Conservation (phyloP, 352 stramenopile species). For the Pythium sukuiense region DNA sequence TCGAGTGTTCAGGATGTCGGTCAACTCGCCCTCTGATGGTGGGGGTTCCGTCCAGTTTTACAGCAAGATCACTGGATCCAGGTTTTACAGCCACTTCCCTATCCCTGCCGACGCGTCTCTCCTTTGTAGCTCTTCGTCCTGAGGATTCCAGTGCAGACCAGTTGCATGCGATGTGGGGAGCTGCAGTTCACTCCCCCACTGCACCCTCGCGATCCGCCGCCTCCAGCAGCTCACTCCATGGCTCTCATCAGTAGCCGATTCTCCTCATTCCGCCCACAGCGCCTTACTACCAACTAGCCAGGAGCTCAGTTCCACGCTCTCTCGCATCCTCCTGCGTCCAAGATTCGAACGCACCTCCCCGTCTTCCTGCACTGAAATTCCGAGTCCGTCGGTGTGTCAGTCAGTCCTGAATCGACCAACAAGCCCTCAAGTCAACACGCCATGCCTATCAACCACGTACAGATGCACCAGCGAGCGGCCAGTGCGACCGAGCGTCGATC, state of each 20-base stretch:
- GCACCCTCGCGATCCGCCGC: not conserved
- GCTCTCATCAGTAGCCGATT: not conserved
- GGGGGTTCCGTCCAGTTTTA: not conserved
- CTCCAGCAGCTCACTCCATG: not conserved
- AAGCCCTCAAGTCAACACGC: conserved; percentile 3
- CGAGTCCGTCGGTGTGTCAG: not conserved
- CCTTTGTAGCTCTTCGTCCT: not conserved
- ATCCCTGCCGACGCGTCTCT: not conserved
- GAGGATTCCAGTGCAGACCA: not conserved
- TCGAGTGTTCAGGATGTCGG: not conserved
- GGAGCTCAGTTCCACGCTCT: not conserved
- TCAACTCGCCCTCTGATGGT: not conserved
- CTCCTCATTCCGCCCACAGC: not conserved
- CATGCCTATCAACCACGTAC: conserved; percentile 17
- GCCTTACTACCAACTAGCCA: not conserved
- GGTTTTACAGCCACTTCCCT: not conserved
- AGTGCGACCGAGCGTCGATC: not conserved
- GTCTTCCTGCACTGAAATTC: conserved; percentile 4
- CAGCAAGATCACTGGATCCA: not conserved
- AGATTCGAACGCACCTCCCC: not conserved
- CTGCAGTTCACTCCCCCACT: not conserved
- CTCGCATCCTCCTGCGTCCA: not conserved
- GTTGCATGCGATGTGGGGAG: not conserved
- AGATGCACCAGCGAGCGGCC: conserved; percentile 1
- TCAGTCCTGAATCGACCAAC: not conserved